These are phyloP conservation scores for Castanopsis chinensis DNA, from an alignment of 306 rosid genomes.

Conservation along the genomic window DNA sequence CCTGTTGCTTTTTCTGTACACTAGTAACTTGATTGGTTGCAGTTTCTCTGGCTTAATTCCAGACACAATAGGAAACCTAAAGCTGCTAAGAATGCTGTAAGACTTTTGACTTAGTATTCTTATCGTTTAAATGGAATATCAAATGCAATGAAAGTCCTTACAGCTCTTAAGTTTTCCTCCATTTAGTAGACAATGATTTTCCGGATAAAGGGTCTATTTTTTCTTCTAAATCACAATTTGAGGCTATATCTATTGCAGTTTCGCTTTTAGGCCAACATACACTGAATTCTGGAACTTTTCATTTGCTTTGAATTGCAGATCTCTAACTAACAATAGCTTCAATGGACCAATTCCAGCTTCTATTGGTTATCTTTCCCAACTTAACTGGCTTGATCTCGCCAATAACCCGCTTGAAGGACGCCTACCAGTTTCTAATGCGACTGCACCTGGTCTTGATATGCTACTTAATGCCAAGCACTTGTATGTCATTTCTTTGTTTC, in stretches of 20 bases:
- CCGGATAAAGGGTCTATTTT: neutral
- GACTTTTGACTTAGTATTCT: neutral
- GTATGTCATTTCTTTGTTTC: constrained; percentile 18
- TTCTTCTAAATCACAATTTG: neutral
- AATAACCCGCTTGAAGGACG: constrained; percentile 33
- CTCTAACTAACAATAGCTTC: constrained; percentile 33
- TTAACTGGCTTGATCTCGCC: constrained; percentile 40
- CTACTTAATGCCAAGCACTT: constrained; percentile 30
- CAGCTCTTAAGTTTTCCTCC: neutral
- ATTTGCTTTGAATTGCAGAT: constrained; percentile 15
- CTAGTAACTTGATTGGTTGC: constrained; percentile 2
- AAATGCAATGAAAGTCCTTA: neutral
- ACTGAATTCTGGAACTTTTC: neutral
- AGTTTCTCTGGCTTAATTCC: neutral
- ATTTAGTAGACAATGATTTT: neutral
- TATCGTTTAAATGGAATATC: neutral
- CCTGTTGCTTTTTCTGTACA: neutral
- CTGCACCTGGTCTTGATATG: constrained; percentile 34
- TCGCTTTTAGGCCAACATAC: neutral
- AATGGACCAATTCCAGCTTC: constrained; percentile 36
- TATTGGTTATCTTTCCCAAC: constrained; percentile 39
- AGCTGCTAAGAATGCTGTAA: neutral
- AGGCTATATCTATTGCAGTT: neutral
- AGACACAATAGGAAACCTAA: neutral
- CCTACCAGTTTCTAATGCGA: constrained; percentile 33